Conservation (phyloP, 1,284 basidiomycete genomes). For the Irpex lacteus region DNA sequence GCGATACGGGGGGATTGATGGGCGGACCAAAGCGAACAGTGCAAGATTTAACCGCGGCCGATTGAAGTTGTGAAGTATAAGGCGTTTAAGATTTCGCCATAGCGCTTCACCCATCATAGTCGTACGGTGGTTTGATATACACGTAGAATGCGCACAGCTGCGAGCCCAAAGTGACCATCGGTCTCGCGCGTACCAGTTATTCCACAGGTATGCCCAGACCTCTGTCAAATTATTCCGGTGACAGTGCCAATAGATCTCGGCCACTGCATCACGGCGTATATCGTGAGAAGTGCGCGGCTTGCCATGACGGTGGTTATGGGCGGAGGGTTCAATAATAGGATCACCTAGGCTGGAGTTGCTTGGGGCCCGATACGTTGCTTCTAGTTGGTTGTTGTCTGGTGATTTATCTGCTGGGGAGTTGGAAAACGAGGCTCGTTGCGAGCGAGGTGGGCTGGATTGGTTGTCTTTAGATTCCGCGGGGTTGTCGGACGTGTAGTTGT, state of each 20-base stretch:
- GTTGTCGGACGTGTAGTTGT: too few relatives aligned
- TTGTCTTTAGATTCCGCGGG: too few relatives aligned
- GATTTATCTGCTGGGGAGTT: too few relatives aligned
- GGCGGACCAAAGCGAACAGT: slow-evolving; percentile 4
- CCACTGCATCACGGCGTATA: slow-evolving; percentile 13
- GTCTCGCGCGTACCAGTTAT: slow-evolving; percentile 12
- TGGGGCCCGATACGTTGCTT: too few relatives aligned
- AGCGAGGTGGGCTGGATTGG: too few relatives aligned
- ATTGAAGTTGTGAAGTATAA: slow-evolving; percentile 12
- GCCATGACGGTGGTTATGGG: slow-evolving; percentile 6
- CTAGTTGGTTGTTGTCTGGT: too few relatives aligned
- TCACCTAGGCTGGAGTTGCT: too few relatives aligned
- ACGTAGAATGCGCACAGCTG: background rate
- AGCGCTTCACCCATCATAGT: slow-evolving; percentile 19
- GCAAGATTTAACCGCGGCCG: slow-evolving; percentile 14
- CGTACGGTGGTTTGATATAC: slow-evolving; percentile 12
- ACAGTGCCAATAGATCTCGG: slow-evolving; percentile 18
- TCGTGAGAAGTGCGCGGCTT: slow-evolving; percentile 1
- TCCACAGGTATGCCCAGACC: slow-evolving; percentile 21
- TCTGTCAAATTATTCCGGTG: slow-evolving; percentile 10
- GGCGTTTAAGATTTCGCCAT: slow-evolving; percentile 16
- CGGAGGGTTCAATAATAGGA: too few relatives aligned
- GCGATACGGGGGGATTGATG: slow-evolving; percentile 13
- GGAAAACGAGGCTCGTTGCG: too few relatives aligned
- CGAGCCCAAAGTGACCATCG: slow-evolving; percentile 17